phyloP scores from a whole-genome alignment of 176 grass and related monocot species.

The Hordeum marinum region DNA sequence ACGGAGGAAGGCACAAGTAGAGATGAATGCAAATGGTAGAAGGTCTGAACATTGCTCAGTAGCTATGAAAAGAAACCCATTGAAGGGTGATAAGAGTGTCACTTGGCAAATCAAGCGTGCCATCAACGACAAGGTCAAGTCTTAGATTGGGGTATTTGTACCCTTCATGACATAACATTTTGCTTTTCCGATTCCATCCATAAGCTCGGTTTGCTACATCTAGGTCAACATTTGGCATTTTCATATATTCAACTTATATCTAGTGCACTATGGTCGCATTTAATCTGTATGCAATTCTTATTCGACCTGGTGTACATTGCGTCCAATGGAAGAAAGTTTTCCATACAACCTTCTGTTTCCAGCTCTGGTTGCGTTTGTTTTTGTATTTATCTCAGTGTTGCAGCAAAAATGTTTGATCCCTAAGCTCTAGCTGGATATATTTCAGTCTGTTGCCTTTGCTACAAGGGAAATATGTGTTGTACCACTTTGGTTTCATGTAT shows the following conservation, averaged over 20 bases:
- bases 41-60: conserved; percentile 55
- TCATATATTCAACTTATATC: conserved; percentile 13
- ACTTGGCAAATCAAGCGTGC: conserved; percentile 67
- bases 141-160: conserved; percentile 37
- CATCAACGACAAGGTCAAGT: conserved; percentile 56
- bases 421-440: background rate
- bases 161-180: background rate
- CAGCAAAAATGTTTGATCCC: background rate
- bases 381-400: background rate
- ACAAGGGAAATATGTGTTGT: background rate
- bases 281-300: conserved; percentile 1
- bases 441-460: background rate
- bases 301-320: background rate
- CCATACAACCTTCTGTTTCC: background rate
- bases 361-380: background rate
- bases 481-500: background rate
- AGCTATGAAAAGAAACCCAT: conserved; percentile 57
- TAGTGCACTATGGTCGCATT: background rate
- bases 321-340: background rate
- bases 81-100: conserved; percentile 53
- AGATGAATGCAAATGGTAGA: conserved; percentile 66
- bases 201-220: conserved; percentile 10
- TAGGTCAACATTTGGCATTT: conserved; percentile 28
- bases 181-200: background rate
- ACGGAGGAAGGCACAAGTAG: conserved; percentile 63